phyloP scores from a whole-genome alignment of 768 basidiomycete species.

The Aureoboletus auriporus region DNA sequence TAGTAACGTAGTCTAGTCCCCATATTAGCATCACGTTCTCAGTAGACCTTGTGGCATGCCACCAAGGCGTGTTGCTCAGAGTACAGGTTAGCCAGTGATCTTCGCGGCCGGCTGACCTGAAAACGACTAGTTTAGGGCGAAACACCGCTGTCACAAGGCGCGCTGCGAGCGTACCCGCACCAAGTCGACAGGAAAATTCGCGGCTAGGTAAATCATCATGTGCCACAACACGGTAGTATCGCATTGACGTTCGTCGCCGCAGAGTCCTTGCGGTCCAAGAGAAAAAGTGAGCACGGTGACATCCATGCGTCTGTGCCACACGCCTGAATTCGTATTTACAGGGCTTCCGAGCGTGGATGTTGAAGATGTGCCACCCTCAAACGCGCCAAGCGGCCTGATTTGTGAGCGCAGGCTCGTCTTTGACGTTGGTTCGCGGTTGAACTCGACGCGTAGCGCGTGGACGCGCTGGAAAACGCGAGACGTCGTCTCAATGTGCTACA shows the following conservation, averaged over 20 bases:
- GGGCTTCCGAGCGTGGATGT: constrained; percentile 8
- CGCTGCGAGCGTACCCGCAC: constrained; percentile 16
- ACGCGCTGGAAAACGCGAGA: constrained; percentile 13
- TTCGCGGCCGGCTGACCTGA: constrained; percentile 1
- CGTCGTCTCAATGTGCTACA: neutral
- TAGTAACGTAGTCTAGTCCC: no score
- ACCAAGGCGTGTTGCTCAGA: constrained; percentile 1
- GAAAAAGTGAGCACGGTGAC: constrained; percentile 10
- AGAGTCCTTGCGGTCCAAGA: constrained; percentile 15
- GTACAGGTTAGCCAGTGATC: constrained; percentile 17
- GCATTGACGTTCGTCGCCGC: constrained; percentile 7
- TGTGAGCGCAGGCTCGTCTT: constrained; percentile 8
- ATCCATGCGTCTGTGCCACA: neutral
- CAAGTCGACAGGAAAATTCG: constrained; percentile 7
- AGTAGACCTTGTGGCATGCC: constrained; percentile 4
- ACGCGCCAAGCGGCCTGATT: constrained; percentile 3
- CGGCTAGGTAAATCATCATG: constrained; percentile 10
- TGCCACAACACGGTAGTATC: neutral
- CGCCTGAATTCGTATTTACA: constrained; percentile 2
- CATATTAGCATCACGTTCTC: no score
- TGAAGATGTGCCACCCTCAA: constrained; percentile 3
- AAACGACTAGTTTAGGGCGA: constrained; percentile 12
- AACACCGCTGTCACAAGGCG: constrained; percentile 1
- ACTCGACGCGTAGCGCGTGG: constrained; percentile 12
- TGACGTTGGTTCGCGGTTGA: neutral